Percentiles rank a stretch among this genome's conserved stretches.
phyloP scores from a whole-genome alignment of 805 yeast species.

The Spathaspora girioi region DNA sequence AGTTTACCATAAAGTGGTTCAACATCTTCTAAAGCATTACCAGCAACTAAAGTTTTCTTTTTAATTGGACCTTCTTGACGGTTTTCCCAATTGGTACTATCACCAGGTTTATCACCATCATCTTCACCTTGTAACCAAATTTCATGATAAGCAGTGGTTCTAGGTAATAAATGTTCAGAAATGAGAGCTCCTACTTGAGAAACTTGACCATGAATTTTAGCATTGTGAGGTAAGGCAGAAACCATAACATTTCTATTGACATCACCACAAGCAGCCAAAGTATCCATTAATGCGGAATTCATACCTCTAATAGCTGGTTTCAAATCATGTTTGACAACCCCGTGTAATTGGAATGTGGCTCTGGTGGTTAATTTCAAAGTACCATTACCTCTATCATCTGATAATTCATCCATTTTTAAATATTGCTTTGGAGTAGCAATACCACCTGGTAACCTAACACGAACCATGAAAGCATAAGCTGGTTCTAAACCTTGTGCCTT shows the following conservation, averaged over 20 bases:
- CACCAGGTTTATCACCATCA: conserved; percentile 63
- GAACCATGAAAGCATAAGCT: conserved; percentile 94
- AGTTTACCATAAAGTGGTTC: conserved; percentile 88
- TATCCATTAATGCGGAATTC: conserved; percentile 86
- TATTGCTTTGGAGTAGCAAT: conserved; percentile 84
- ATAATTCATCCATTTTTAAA: conserved; percentile 77
- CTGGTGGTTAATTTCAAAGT: conserved; percentile 93
- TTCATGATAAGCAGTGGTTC: conserved; percentile 94
- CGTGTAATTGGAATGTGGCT: conserved; percentile 96
- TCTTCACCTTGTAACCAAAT: conserved; percentile 92
- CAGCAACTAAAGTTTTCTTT: conserved; percentile 81
- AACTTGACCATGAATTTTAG: conserved; percentile 76
- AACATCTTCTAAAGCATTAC: conserved; percentile 72
- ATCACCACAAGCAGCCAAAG: conserved; percentile 98
- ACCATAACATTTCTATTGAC: conserved; percentile 95
- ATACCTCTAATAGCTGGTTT: conserved; percentile 91
- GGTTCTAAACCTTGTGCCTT: conserved; percentile 93
- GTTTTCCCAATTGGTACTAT: conserved; percentile 58
- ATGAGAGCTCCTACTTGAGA: conserved; percentile 58
- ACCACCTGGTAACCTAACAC: conserved; percentile 95
- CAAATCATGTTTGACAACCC: conserved; percentile 84
- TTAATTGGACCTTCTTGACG: conserved; percentile 75
- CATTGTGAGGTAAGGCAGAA: conserved; percentile 83
- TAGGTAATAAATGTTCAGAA: conserved; percentile 81
- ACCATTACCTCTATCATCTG: conserved; percentile 83